phyloP scores from a whole-genome alignment of 106 monocot genomes.

The Dendrobium officinale region DNA sequence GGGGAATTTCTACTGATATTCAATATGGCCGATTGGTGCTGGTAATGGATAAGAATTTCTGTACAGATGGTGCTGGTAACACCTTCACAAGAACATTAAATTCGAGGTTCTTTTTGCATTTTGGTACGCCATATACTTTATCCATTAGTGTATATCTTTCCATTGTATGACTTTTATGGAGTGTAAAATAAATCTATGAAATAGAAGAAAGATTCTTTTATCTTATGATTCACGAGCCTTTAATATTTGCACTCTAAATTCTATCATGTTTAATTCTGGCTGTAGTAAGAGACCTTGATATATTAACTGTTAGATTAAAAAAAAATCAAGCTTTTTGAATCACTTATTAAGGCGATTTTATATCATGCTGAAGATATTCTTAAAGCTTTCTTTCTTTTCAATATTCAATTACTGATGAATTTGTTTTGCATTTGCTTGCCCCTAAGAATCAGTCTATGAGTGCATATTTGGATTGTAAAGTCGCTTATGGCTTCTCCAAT shows the following conservation, averaged over 20 bases:
- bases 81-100: slow-evolving; percentile 75
- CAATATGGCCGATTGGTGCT: slow-evolving; percentile 70
- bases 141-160: not conserved
- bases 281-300: not conserved
- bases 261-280: not conserved
- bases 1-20: slow-evolving; percentile 31
- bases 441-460: not conserved
- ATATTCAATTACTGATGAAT: not conserved
- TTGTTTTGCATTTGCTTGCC: not conserved
- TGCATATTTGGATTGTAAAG: not conserved
- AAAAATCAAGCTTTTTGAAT: not conserved
- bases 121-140: slow-evolving; percentile 48
- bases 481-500: not conserved
- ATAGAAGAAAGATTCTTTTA: not conserved
- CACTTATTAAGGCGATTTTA: not conserved
- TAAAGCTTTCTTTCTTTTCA: not conserved
- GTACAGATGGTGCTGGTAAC: slow-evolving; percentile 84
- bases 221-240: not conserved
- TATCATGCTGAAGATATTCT: not conserved
- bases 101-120: slow-evolving; percentile 75
- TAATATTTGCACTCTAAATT: not conserved
- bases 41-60: slow-evolving; percentile 80
- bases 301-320: not conserved
- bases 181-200: not conserved
- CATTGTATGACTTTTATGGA: not conserved